These are phyloP conservation scores for Mycosarcoma maydis DNA, from an alignment of 1,284 basidiomycete species.

Conservation along the genomic window DNA sequence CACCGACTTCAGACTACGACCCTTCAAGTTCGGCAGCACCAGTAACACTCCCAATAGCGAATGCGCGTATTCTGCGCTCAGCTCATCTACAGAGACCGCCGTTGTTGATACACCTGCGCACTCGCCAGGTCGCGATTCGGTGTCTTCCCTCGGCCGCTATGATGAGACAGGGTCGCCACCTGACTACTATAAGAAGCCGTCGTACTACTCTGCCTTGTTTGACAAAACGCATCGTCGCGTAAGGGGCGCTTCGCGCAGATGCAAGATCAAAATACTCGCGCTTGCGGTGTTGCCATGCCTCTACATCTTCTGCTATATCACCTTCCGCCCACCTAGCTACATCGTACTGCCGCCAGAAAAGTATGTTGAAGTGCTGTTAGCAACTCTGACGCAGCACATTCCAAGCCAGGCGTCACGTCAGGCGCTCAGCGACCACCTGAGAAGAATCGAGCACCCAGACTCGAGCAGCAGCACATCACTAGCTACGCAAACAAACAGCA, in stretches of 20 bases:
- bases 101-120: slow-evolving; percentile 15
- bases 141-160: slow-evolving; percentile 14
- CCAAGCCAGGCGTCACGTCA: slow-evolving; percentile 24
- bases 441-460: slow-evolving; percentile 20
- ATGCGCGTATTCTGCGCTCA: slow-evolving; percentile 32
- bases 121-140: slow-evolving; percentile 12
- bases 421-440: slow-evolving; percentile 26
- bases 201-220: slow-evolving; percentile 29
- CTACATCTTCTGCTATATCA: slow-evolving; percentile 36
- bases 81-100: slow-evolving; percentile 24
- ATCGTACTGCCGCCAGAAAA: slow-evolving; percentile 38
- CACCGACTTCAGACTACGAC: slow-evolving; percentile 34
- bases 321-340: slow-evolving; percentile 44
- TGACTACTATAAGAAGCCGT: slow-evolving; percentile 39
- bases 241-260: slow-evolving; percentile 28
- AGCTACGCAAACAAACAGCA: neutral
- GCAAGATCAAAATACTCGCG: slow-evolving; percentile 23
- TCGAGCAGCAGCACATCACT: neutral
- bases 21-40: slow-evolving; percentile 31
- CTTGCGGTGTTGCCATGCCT: slow-evolving; percentile 19
- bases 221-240: slow-evolving; percentile 23
- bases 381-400: slow-evolving; percentile 35
- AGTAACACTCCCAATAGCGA: slow-evolving; percentile 35
- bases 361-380: slow-evolving; percentile 29
- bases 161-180: slow-evolving; percentile 19